Evolutionary conservation across 495 filamentous ascomycete genomes (phyloP).

Genomic region (Opeltia flavorubescens): DNA sequence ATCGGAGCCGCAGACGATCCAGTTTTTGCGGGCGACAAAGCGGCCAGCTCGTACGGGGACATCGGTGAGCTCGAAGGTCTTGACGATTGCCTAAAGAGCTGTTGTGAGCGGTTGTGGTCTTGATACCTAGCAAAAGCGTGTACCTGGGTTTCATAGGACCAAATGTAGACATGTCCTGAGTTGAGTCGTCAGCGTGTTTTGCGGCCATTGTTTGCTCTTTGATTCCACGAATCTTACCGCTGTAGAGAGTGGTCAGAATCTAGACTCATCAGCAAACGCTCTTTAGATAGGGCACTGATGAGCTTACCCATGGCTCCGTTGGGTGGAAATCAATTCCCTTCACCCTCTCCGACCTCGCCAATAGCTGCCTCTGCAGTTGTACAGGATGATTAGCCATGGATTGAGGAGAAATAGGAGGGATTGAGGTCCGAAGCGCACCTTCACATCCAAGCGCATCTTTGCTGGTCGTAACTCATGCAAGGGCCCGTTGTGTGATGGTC

Average conservation of each 20-base stretch:
- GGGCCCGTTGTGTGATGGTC: not conserved
- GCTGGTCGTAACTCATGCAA: constrained; percentile 4
- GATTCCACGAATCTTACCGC: constrained; percentile 41
- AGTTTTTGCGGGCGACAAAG: constrained; percentile 96
- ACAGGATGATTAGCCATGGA: constrained; percentile 21
- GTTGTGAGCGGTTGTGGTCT: no score
- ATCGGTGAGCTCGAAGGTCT: constrained; percentile 98
- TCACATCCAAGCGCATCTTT: constrained; percentile 15
- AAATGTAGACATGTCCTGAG: constrained; percentile 92
- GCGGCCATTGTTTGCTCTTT: constrained; percentile 1
- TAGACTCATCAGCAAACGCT: constrained; percentile 22
- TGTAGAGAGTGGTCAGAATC: constrained; percentile 92
- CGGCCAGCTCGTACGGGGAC: constrained; percentile 94
- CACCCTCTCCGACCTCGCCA: constrained; percentile 77
- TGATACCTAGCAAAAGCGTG: no score
- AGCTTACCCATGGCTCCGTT: constrained; percentile 73
- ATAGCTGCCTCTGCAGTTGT: constrained; percentile 54
- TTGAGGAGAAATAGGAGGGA: constrained; percentile 12
- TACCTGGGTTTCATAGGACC: constrained; percentile 94
- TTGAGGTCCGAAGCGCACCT: constrained; percentile 8
- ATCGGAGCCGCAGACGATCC: constrained; percentile 97
- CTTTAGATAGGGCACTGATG: not conserved
- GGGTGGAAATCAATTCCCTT: constrained; percentile 98
- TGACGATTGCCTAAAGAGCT: constrained; percentile 86
- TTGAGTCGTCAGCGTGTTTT: not conserved